phyloP scores from a whole-genome alignment of 305 asterid species.

The Fraxinus xanthoxyloides region DNA sequence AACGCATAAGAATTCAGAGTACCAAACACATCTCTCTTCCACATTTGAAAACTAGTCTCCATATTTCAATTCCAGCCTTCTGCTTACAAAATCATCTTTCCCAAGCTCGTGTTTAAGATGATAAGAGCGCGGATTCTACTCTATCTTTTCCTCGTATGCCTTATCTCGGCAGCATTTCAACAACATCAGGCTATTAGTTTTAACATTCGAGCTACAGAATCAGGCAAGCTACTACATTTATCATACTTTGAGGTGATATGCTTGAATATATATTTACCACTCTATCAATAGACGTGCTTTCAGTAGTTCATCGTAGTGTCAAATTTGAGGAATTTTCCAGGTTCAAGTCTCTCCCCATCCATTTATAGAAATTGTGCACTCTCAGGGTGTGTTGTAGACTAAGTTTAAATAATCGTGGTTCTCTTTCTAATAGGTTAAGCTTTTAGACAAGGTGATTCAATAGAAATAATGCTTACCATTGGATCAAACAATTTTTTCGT shows the following conservation, averaged over 20 bases:
- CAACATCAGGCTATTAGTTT: constrained; percentile 6
- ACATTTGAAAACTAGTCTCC: constrained; percentile 6
- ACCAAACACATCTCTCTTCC: not conserved
- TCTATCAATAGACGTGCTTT: not conserved
- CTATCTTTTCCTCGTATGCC: constrained; percentile 28
- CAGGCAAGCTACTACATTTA: constrained; percentile 26
- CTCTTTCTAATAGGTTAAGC: not conserved
- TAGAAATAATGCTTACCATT: not conserved
- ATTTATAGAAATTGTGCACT: not conserved
- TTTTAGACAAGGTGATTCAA: not conserved
- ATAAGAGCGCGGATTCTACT: constrained; percentile 21
- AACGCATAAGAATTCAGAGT: not conserved
- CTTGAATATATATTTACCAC: not conserved
- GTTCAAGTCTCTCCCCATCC: not conserved
- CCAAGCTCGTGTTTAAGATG: constrained; percentile 21
- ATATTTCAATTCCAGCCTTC: constrained; percentile 20
- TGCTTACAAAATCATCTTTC: constrained; percentile 10
- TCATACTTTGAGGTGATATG: not conserved
- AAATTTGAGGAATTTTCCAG: not conserved
- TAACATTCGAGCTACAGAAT: constrained; percentile 23
- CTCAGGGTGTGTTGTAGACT: not conserved
- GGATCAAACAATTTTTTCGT: not conserved
- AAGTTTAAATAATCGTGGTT: not conserved
- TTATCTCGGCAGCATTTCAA: constrained; percentile 26
- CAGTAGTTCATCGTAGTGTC: not conserved